Base-by-base conservation (phyloP, 352 stramenopile genomes). In the Sclerospora graminicola region DNA sequence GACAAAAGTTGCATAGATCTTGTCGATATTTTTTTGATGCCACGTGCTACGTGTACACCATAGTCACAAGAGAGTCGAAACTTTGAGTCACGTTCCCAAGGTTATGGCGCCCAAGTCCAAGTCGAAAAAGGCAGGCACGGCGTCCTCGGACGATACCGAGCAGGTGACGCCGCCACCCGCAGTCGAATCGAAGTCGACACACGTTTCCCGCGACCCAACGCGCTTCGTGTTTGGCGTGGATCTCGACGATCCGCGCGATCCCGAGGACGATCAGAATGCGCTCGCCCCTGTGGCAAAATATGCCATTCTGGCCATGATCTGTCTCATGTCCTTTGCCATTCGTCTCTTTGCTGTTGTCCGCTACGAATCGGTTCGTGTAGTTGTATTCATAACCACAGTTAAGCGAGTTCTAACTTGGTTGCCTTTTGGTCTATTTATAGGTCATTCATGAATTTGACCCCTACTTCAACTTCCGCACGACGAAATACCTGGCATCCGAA, bases 401-500 rank as follows among this genome's bases (percentile, higher is more conserved):
- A n/a, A n/a, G 7, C 30, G 30, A n/a, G 14, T 7, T 13, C 30
- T 18, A 8, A 19, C 11, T 15, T 16, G 10, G 30, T 21, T 10
- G 20, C 4, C 18, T 14, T 8, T 23, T 13, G 18, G 2, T 37
- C 7, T 37, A 21, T 37, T 30, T 49, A 21, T 45, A 84, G 64
- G 79, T 95, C 18, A 96, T 93, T 54, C 78, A 94, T 63, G 82
- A 95, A 63, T 95, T 94, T 44, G 79, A 95, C 46, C 82, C 96
- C 23, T 99, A 98, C 60, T 99, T 99, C 67, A 99, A 99, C 67
- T 99, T 93, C 79, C 85, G 96, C 24, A 97, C 95, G 8, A 98
- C 95, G 34, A 97, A 98, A 69, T 97, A 96, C 77, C 66, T 98
- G 30, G 79, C 84, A 11, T 82, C 87, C 14, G 71, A 97, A 45